A percentile compares a stretch with the other conserved stretches of the same genome.
phyloP scores from a whole-genome alignment of 1,284 basidiomycete genomes.

The Volvariella volvacea region DNA sequence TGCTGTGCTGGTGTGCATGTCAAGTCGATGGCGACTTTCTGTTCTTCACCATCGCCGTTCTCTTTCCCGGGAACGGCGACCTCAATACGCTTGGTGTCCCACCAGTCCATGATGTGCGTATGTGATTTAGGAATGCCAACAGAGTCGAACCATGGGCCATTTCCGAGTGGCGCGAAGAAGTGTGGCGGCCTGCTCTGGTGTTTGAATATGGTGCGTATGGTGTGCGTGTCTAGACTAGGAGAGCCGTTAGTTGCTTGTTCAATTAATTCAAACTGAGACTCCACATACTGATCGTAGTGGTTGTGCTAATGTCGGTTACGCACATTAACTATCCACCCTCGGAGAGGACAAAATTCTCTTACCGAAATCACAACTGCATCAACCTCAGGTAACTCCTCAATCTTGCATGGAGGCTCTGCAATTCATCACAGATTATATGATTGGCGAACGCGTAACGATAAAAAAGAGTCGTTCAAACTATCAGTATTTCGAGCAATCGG shows the following conservation, averaged over 20 bases:
- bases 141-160: slow-evolving; percentile 40
- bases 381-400: slow-evolving; percentile 56
- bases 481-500: neutral
- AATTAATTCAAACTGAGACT: neutral
- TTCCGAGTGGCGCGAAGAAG: slow-evolving; percentile 61
- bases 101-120: slow-evolving; percentile 66
- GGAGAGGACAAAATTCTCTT: slow-evolving; percentile 10
- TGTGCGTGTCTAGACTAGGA: slow-evolving; percentile 47
- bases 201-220: slow-evolving; percentile 36
- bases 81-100: slow-evolving; percentile 43
- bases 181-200: slow-evolving; percentile 34
- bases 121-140: slow-evolving; percentile 32
- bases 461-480: neutral
- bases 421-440: neutral
- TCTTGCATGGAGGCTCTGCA: slow-evolving; percentile 48
- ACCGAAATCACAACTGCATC: slow-evolving; percentile 60
- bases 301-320: slow-evolving; percentile 40
- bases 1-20: slow-evolving; percentile 50
- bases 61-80: slow-evolving; percentile 22
- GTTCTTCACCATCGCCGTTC: neutral
- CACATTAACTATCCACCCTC: neutral
- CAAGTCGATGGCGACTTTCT: slow-evolving; percentile 22
- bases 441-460: neutral
- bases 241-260: slow-evolving; percentile 3
- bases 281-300: slow-evolving; percentile 61